Base-by-base conservation (phyloP, 192 early-diverging fungal species). In the Pilobolus umbonatus region DNA sequence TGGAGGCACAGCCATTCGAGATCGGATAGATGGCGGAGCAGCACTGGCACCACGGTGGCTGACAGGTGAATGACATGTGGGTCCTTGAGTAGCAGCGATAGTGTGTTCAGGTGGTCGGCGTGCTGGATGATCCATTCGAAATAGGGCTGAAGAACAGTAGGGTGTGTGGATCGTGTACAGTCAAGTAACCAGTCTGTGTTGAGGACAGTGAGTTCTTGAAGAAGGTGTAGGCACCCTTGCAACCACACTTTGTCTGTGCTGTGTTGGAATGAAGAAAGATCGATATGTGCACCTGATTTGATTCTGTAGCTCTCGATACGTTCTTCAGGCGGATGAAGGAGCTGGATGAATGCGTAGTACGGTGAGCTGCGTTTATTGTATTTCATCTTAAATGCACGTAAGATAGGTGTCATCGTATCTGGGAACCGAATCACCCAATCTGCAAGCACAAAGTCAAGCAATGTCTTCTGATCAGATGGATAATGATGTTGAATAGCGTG, bases 321-420 rank as follows among this genome's bases (percentile, higher is more conserved):
- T 35, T 60, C 58, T 14, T 58, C 39, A 17, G 40, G 36, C 6
- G 38, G 25, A 36, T 50, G 48, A 19, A 65, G 64, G 1, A 64
- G 31, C 19, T 63, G 61, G 10, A 60, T 24, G 11, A 63, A 51
- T 1, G 67, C 61, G 22, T 63, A 64, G 43, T 51, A 69, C 0
- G 67, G 67, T 8, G 61, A 50, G 6, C 32, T 17, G 7, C 43
- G 55, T 28, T 38, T 46, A 15, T 63, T 45, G 25, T 69, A 69
- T 11, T 34, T 51, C 26, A 28, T 26, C 1, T 32, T 51, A 15
- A 26, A 12, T 25, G n/a, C n/a, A n/a, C n/a, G n/a, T n/a, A 60
- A 28, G 10, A 48, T 22, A 4, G 22, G 21, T 8, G 48, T 25
- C 7, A 69, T 30, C 24, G 25, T 34, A 19, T 58, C 39, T 1